These are phyloP conservation scores for Boletus reticuloceps DNA, from an alignment of 768 basidiomycete species.

Conservation along the genomic window DNA sequence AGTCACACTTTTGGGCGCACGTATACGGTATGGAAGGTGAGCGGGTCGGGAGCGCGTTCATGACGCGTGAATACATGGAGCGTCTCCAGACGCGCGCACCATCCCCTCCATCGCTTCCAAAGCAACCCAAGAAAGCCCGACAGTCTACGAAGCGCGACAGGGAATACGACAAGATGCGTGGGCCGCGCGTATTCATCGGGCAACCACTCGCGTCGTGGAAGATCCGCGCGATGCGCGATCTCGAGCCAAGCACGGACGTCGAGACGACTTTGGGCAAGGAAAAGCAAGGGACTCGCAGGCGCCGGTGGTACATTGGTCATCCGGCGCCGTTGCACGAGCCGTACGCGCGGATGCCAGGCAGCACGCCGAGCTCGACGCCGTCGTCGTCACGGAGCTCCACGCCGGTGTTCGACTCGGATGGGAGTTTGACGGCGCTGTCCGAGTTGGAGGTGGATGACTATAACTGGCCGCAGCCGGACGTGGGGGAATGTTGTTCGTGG, in stretches of 20 bases:
- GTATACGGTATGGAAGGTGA: conserved; percentile 32
- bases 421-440: conserved; percentile 8
- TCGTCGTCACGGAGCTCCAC: conserved; percentile 10
- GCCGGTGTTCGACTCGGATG: conserved; percentile 10
- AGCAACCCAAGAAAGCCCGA: not conserved
- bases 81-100: not conserved
- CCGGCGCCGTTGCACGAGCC: conserved; percentile 15
- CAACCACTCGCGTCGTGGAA: conserved; percentile 23
- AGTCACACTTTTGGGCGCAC: conserved; percentile 32
- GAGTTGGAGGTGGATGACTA: conserved; percentile 4
- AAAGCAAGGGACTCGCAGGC: not conserved
- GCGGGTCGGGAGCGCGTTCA: conserved; percentile 26
- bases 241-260: conserved; percentile 16
- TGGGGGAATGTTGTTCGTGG: conserved; percentile 32
- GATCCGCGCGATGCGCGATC: conserved; percentile 18
- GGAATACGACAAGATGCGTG: not conserved
- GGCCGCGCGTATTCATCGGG: conserved; percentile 27
- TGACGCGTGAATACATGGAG: conserved; percentile 9
- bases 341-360: conserved; percentile 19
- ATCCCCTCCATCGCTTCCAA: not conserved
- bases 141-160: not conserved
- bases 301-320: conserved; percentile 22
- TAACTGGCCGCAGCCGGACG: conserved; percentile 31
- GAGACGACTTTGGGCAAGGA: not conserved
- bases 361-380: not conserved